These are phyloP conservation scores for Boletus calvinii DNA, from an alignment of 1,284 basidiomycete genomes.

Conservation along the genomic window DNA sequence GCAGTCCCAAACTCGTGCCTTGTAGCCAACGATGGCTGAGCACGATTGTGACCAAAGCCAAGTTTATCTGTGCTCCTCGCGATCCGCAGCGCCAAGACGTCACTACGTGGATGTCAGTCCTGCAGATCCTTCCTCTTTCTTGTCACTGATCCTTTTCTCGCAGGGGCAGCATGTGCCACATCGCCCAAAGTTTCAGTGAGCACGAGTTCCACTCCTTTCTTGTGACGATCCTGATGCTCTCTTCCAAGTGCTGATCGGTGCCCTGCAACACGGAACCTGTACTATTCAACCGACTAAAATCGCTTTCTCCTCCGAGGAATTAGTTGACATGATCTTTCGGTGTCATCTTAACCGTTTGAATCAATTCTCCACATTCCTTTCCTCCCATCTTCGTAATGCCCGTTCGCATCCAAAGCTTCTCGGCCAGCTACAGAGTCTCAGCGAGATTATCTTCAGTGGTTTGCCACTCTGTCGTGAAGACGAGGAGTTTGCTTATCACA, in stretches of 20 bases:
- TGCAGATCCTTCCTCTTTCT: slow-evolving; percentile 16
- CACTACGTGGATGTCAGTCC: slow-evolving; percentile 60
- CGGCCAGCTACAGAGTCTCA: slow-evolving; percentile 50
- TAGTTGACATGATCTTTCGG: slow-evolving; percentile 64
- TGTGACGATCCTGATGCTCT: slow-evolving; percentile 26
- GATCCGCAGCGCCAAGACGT: slow-evolving; percentile 59
- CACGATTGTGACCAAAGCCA: slow-evolving; percentile 54
- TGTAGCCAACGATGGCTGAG: slow-evolving; percentile 63
- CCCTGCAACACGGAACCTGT: slow-evolving; percentile 67
- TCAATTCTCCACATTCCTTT: slow-evolving; percentile 67
- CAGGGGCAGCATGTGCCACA: slow-evolving; percentile 73
- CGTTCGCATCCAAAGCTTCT: slow-evolving; percentile 61
- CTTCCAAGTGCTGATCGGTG: slow-evolving; percentile 57
- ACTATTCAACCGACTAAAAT: slow-evolving; percentile 65
- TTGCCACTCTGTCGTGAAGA: slow-evolving; percentile 61
- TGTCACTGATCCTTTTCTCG: slow-evolving; percentile 31
- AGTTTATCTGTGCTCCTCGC: slow-evolving; percentile 48
- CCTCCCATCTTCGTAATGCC: slow-evolving; percentile 58
- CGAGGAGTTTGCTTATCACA: slow-evolving; percentile 60
- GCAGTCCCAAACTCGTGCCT: slow-evolving; percentile 70
- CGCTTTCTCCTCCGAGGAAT: slow-evolving; percentile 64
- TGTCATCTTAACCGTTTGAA: slow-evolving; percentile 69
- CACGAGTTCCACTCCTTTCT: slow-evolving; percentile 22
- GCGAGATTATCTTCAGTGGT: slow-evolving; percentile 62
- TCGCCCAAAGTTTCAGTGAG: slow-evolving; percentile 65